phyloP scores from a whole-genome alignment of 1,284 basidiomycete genomes.

The Stereum hirsutum region DNA sequence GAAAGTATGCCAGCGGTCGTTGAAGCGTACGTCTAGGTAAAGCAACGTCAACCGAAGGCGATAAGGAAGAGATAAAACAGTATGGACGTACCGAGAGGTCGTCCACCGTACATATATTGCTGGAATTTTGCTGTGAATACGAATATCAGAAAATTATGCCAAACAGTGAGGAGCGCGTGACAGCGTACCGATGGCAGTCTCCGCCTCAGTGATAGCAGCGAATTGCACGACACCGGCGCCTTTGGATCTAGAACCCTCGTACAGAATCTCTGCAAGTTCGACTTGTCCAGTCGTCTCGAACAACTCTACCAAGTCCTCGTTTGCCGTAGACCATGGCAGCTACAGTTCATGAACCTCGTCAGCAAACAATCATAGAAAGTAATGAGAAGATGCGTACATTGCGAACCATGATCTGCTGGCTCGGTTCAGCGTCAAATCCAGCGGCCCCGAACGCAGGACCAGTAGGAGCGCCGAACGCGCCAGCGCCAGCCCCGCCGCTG shows the following conservation, averaged over 20 bases:
- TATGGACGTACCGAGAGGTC: slow-evolving; percentile 62
- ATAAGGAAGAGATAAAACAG: not conserved
- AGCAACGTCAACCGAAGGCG: not conserved
- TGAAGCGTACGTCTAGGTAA: slow-evolving; percentile 75
- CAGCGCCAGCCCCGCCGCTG: slow-evolving; percentile 27
- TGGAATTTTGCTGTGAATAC: slow-evolving; percentile 71
- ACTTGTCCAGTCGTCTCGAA: slow-evolving; percentile 98
- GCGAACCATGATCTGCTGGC: slow-evolving; percentile 94
- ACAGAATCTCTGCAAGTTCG: slow-evolving; percentile 88
- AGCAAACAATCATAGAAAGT: not conserved
- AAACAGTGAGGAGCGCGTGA: slow-evolving; percentile 2
- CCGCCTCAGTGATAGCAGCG: slow-evolving; percentile 79
- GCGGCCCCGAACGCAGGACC: slow-evolving; percentile 17
- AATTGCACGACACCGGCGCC: slow-evolving; percentile 96
- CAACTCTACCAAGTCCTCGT: slow-evolving; percentile 95
- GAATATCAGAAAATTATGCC: not conserved
- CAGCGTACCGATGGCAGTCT: slow-evolving; percentile 79
- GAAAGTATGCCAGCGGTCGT: slow-evolving; percentile 89
- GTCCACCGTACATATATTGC: slow-evolving; percentile 84
- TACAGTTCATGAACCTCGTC: slow-evolving; percentile 22
- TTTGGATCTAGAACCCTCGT: slow-evolving; percentile 85
- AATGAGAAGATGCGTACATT: slow-evolving; percentile 58
- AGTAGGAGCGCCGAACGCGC: slow-evolving; percentile 23
- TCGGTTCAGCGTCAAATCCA: slow-evolving; percentile 61
- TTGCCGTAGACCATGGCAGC: slow-evolving; percentile 98